Evolutionary conservation across 768 basidiomycete genomes (phyloP), one percentile per base, ranked within the genome.

Genomic region (Rhodosporidiobolus odoratus): DNA sequence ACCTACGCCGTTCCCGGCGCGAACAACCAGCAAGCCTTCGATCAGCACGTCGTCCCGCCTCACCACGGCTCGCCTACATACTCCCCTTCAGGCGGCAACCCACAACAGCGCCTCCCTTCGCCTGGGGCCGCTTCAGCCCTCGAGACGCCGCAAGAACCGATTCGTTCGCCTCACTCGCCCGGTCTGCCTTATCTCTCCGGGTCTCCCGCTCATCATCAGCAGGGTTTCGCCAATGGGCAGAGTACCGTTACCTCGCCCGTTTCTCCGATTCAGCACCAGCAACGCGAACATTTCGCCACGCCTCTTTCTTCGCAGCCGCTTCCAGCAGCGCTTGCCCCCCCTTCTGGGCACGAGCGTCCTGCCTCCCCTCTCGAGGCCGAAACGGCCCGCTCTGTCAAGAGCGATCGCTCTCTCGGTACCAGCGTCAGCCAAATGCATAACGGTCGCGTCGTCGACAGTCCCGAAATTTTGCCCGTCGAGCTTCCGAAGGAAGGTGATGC

Each of bases 371-470:
- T 5, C 32, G 54, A 56, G 34, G 54, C 32, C 32, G 32, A 34
- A 12, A 7, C 54, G 4, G 4, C 5, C 32, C 32, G 30, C 13
- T 56, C 54, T 5, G 4, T 4, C 5, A 34, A 38, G 7, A 56
- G 43, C 43, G 52, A 34, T 12, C 61, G 17, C 53, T 48, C 58
- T 25, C 19, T 38, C 25, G 58, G 59, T 12, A 57, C 53, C 12
- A n/a, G 54, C 21, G 45, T 25, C 15, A 48, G 43, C 32, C 59
- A 65, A 48, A 16, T 38, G n/a, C 68, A 69, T 58, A 25, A 65
- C 21, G 68, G 68, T 21, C n/a, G 21, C 16, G 58, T 65, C 35
- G 63, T 65, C 41, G 68, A 69, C 41, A 65, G 62, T 37, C 63
- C 68, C 17, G 68, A 69, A 58, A 23, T 40, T 34, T 35, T 65